These are phyloP conservation scores for Cyberlindnera samutprakarnensis DNA, from an alignment of 805 yeast species.

Conservation along the genomic window DNA sequence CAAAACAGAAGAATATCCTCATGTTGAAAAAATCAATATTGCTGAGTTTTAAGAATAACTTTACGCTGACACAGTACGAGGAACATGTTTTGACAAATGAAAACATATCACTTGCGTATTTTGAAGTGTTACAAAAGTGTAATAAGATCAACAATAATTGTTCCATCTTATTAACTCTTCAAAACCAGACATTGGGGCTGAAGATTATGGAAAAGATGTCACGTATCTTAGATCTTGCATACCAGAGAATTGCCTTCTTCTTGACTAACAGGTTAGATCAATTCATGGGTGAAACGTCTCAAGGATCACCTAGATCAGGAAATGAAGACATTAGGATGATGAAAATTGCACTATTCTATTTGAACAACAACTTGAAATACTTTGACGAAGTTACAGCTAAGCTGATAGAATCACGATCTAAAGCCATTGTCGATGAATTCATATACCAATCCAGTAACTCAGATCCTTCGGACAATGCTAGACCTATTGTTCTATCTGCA, in stretches of 20 bases:
- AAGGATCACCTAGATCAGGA: constrained; percentile 6
- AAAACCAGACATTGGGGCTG: constrained; percentile 57
- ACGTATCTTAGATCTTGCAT: constrained; percentile 42
- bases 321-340: constrained; percentile 18
- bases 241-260: constrained; percentile 43
- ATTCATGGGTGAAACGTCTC: constrained; percentile 10
- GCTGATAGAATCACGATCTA: constrained; percentile 65
- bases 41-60: constrained; percentile 46
- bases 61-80: constrained; percentile 67
- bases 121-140: constrained; percentile 51
- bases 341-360: constrained; percentile 26
- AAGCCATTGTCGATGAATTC: constrained; percentile 59
- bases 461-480: constrained; percentile 20
- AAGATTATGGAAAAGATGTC: constrained; percentile 56
- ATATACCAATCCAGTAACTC: constrained; percentile 39
- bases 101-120: constrained; percentile 43
- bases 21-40: constrained; percentile 45
- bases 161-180: constrained; percentile 60
- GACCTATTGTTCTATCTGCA: constrained; percentile 56
- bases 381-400: constrained; percentile 54
- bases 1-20: constrained; percentile 14
- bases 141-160: constrained; percentile 60
- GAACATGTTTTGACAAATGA: constrained; percentile 45
- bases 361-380: constrained; percentile 36
- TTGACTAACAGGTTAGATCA: constrained; percentile 25